These are phyloP conservation scores for Eurotiales sp. DNA, from an alignment of 2,329 filamentous ascomycete genomes.

Conservation along the genomic window DNA sequence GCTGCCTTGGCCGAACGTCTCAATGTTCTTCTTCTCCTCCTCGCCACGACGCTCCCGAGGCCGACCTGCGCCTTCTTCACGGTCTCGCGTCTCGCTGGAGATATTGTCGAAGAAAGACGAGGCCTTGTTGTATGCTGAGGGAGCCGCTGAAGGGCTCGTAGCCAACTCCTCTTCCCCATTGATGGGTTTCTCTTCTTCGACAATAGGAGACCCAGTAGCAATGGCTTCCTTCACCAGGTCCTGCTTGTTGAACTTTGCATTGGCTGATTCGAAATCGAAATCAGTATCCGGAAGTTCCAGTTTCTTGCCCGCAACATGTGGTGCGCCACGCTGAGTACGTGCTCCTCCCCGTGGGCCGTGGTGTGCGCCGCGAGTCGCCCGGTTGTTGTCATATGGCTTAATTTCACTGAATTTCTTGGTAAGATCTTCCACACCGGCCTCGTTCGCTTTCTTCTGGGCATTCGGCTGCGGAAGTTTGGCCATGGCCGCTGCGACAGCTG, in stretches of 20 bases:
- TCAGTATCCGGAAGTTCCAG: slow-evolving; percentile 87
- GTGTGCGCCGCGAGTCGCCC: slow-evolving; percentile 35
- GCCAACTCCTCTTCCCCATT: slow-evolving; percentile 34
- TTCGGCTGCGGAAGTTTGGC: slow-evolving; percentile 45
- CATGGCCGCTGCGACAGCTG: slow-evolving; percentile 50
- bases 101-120: slow-evolving; percentile 98
- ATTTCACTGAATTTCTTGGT: slow-evolving; percentile 46
- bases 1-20: slow-evolving; percentile 95
- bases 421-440: slow-evolving; percentile 38
- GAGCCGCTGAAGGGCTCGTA: slow-evolving; percentile 31
- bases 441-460: slow-evolving; percentile 30
- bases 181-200: slow-evolving; percentile 48
- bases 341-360: slow-evolving; percentile 44
- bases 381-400: slow-evolving; percentile 39
- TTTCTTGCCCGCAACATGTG: slow-evolving; percentile 54
- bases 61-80: slow-evolving; percentile 70
- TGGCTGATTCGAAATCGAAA: slow-evolving; percentile 84
- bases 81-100: slow-evolving; percentile 86
- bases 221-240: slow-evolving; percentile 86
- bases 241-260: slow-evolving; percentile 86
- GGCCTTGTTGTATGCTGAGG: slow-evolving; percentile 75
- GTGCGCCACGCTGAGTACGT: slow-evolving; percentile 42
- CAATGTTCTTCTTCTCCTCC: slow-evolving; percentile 92
- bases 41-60: slow-evolving; percentile 79
- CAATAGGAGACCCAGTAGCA: slow-evolving; percentile 67